Conservation (phyloP, 2,329 filamentous ascomycete species). For the Pseudomassariella vexata region DNA sequence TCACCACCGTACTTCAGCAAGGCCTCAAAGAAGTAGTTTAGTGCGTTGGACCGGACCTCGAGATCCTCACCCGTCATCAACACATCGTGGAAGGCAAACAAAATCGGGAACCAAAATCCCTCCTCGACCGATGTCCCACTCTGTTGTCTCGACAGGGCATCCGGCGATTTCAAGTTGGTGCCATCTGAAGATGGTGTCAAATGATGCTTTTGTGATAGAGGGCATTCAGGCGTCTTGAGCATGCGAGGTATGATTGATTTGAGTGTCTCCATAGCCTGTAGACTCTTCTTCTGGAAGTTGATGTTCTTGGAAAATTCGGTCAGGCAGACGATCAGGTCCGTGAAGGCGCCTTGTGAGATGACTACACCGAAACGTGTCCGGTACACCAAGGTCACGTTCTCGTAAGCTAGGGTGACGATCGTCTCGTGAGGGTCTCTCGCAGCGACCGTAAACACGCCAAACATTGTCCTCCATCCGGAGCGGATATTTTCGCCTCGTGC, state of each 20-base stretch:
- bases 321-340: conserved; percentile 90
- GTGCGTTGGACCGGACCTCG: conserved; percentile 82
- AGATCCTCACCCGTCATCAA: conserved; percentile 98
- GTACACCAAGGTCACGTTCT: conserved; percentile 94
- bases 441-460: conserved; percentile 95
- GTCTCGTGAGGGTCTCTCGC: conserved; percentile 88
- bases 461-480: conserved; percentile 99
- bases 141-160: conserved; percentile 47
- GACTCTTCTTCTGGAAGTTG: conserved; percentile 96
- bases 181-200: conserved; percentile 26
- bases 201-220: conserved; percentile 63
- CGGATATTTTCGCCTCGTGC: conserved; percentile 93
- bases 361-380: conserved; percentile 93
- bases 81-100: conserved; percentile 98
- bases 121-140: conserved; percentile 87
- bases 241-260: conserved; percentile 93
- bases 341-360: conserved; percentile 93
- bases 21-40: conserved; percentile 96
- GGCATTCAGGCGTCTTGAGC: conserved; percentile 93
- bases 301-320: conserved; percentile 99
- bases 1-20: conserved; percentile 84
- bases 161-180: conserved; percentile 32
- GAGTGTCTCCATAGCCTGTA: conserved; percentile 90
- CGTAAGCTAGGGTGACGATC: conserved; percentile 94
- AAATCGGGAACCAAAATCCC: conserved; percentile 96